phyloP scores from a whole-genome alignment of 1,139 yeast genomes.

The Suhomyces kunorum region DNA sequence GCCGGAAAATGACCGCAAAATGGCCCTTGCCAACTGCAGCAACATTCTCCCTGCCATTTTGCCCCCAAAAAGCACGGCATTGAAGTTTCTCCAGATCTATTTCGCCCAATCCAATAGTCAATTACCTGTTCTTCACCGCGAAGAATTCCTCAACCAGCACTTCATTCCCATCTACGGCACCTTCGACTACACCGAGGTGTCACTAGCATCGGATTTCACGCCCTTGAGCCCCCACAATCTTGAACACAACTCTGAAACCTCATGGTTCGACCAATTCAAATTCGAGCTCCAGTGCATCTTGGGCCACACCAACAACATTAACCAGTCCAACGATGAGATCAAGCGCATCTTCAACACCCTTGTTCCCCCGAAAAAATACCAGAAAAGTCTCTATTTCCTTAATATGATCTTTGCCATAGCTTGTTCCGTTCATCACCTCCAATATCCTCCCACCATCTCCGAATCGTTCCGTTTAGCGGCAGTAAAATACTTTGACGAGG shows the following conservation, averaged over 20 bases:
- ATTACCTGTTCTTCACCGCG: slow-evolving; percentile 79
- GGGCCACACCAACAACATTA: slow-evolving; percentile 4
- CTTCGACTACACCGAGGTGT: slow-evolving; percentile 50
- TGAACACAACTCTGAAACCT: slow-evolving; percentile 29
- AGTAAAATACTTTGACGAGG: slow-evolving; percentile 53
- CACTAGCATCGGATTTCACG: slow-evolving; percentile 65
- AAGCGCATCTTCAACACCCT: slow-evolving; percentile 38
- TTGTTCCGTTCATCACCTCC: slow-evolving; percentile 70
- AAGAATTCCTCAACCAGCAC: slow-evolving; percentile 62
- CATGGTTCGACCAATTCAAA: slow-evolving; percentile 50
- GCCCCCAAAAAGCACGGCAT: slow-evolving; percentile 74
- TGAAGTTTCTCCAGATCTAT: slow-evolving; percentile 61
- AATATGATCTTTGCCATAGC: slow-evolving; percentile 81
- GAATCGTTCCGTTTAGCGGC: slow-evolving; percentile 78
- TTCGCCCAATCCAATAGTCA: slow-evolving; percentile 83
- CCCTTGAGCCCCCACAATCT: slow-evolving; percentile 39
- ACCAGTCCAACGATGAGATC: slow-evolving; percentile 14
- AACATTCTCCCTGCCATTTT: slow-evolving; percentile 49
- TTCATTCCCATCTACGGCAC: slow-evolving; percentile 80
- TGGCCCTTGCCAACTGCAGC: background rate
- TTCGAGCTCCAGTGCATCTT: slow-evolving; percentile 27
- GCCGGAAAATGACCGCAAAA: slow-evolving; percentile 2
- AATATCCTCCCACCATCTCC: slow-evolving; percentile 65
- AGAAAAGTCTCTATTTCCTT: slow-evolving; percentile 56
- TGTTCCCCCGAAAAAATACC: slow-evolving; percentile 47